These are phyloP conservation scores for Picea mariana DNA, from an alignment of 83 land plant genomes.

Conservation along the genomic window DNA sequence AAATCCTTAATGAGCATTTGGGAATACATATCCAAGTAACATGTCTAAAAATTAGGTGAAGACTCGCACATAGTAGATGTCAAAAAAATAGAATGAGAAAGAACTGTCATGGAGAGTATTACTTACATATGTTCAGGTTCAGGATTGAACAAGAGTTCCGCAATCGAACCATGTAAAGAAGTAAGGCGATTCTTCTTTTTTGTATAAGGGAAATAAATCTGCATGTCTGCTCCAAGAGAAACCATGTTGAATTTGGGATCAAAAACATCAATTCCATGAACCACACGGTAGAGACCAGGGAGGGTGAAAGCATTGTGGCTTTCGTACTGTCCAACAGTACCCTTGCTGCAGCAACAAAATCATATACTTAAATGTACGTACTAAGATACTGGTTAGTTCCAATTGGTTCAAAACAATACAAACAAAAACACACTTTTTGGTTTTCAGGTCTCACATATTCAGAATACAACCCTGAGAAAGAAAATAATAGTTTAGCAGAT, in stretches of 20 bases:
- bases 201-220: slow-evolving; percentile 58
- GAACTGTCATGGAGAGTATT: slow-evolving; percentile 22
- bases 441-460: no score
- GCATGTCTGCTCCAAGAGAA: slow-evolving; percentile 74
- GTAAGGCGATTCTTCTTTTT: slow-evolving; percentile 50
- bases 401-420: no score
- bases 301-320: slow-evolving; percentile 71
- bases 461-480: not conserved
- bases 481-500: not conserved
- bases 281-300: slow-evolving; percentile 74
- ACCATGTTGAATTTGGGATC: slow-evolving; percentile 85
- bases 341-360: slow-evolving; percentile 41
- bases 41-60: not conserved
- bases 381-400: not conserved
- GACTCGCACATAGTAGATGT: not conserved
- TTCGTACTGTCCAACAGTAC: slow-evolving; percentile 75
- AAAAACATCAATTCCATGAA: slow-evolving; percentile 77
- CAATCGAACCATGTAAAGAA: slow-evolving; percentile 49
- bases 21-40: not conserved
- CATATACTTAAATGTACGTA: not conserved
- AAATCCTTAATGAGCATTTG: not conserved
- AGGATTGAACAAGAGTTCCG: slow-evolving; percentile 44
- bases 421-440: no score
- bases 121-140: slow-evolving; percentile 61
- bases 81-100: not conserved